Conservation (phyloP, 192 early-diverging fungal species). For the Cladochytrium replicatum region DNA sequence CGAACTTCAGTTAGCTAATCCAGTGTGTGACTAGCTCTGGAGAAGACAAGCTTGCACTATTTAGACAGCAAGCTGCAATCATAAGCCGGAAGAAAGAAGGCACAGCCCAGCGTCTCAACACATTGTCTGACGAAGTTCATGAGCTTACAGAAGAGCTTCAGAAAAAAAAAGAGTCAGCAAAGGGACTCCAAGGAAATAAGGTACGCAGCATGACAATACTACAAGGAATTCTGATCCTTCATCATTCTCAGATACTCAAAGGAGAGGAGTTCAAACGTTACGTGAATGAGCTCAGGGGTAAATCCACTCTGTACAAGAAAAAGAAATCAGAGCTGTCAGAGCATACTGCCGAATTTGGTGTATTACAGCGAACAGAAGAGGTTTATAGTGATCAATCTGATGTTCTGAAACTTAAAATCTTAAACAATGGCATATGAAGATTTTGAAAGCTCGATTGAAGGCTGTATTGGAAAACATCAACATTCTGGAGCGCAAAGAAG, state of each 20-base stretch:
- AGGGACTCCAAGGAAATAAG: constrained; percentile 19
- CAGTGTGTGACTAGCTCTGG: constrained; percentile 24
- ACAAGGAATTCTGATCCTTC: not conserved
- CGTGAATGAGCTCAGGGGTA: constrained; percentile 46
- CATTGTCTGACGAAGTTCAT: constrained; percentile 29
- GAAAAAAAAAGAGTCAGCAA: constrained; percentile 26
- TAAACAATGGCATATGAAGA: constrained; percentile 6
- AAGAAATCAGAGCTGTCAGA: constrained; percentile 45
- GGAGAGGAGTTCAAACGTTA: constrained; percentile 56
- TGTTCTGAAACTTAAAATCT: not conserved
- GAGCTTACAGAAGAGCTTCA: constrained; percentile 23
- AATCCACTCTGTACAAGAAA: constrained; percentile 45
- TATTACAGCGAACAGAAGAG: constrained; percentile 47
- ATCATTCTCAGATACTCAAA: constrained; percentile 33
- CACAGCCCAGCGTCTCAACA: constrained; percentile 24
- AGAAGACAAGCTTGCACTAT: constrained; percentile 50
- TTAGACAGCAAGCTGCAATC: constrained; percentile 50
- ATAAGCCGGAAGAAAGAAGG: constrained; percentile 51
- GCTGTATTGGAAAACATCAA: constrained; percentile 7
- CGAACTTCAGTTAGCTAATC: not conserved
- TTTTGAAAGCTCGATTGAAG: constrained; percentile 4
- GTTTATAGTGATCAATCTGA: constrained; percentile 7
- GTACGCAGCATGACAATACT: constrained; percentile 12
- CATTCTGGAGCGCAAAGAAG: constrained; percentile 19
- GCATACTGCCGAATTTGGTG: constrained; percentile 38